A percentile compares a stretch with the other conserved stretches of the same genome.
These are phyloP conservation scores for Arachis monticola DNA, from an alignment of 331 rosid species.

Conservation along the genomic window DNA sequence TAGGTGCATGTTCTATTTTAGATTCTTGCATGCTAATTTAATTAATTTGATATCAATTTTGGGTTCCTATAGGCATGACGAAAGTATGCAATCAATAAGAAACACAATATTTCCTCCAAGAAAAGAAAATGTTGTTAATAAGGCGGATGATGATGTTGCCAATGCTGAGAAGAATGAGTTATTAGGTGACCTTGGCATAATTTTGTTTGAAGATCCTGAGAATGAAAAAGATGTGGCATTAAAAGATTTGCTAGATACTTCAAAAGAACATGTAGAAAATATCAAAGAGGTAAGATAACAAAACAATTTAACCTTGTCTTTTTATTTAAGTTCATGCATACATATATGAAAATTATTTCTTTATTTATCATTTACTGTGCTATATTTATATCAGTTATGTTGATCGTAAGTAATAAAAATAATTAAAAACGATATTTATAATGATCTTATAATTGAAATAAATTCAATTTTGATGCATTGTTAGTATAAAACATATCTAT, in stretches of 20 bases:
- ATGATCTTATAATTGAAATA: too few species aligned
- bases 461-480: too few species aligned
- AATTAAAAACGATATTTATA: too few species aligned
- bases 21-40: conserved; percentile 16
- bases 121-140: conserved; percentile 47
- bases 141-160: conserved; percentile 47
- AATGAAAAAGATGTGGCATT: too few species aligned
- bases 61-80: conserved; percentile 66
- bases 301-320: not conserved
- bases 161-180: not conserved
- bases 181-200: too few species aligned
- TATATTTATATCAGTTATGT: too few species aligned
- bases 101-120: conserved; percentile 63
- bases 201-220: too few species aligned
- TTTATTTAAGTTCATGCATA: too few species aligned
- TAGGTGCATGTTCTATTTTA: not conserved
- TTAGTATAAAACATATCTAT: too few species aligned
- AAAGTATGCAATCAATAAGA: conserved; percentile 65
- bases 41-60: not conserved
- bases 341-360: too few species aligned
- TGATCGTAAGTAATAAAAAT: too few species aligned
- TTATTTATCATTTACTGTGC: too few species aligned
- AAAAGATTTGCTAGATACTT: conserved; percentile 25
- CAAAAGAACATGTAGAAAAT: conserved; percentile 47
- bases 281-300: conserved; percentile 51